phyloP scores from a whole-genome alignment of 257 asterid genomes.

The Catharanthus roseus region DNA sequence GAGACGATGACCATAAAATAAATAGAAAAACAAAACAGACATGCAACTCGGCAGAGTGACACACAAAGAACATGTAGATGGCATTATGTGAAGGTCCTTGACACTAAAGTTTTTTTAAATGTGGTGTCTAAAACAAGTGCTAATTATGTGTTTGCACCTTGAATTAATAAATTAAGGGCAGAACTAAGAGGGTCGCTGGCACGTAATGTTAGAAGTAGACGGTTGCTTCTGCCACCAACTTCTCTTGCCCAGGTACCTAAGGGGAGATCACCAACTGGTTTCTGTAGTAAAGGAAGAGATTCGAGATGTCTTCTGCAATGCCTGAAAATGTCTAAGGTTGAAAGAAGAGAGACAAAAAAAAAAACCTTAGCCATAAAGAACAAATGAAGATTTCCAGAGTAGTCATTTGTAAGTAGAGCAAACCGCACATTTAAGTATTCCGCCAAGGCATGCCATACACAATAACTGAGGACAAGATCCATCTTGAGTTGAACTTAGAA shows the following conservation, averaged over 20 bases:
- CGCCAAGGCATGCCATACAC: slow-evolving; percentile 50
- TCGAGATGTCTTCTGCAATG: slow-evolving; percentile 44
- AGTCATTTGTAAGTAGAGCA: slow-evolving; percentile 4
- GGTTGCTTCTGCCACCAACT: slow-evolving; percentile 29
- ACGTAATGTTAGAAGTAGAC: slow-evolving; percentile 38
- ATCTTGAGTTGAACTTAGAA: slow-evolving; percentile 38
- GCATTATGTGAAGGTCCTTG: not conserved
- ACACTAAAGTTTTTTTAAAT: not conserved
- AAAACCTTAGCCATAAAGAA: slow-evolving; percentile 5
- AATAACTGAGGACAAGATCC: slow-evolving; percentile 48
- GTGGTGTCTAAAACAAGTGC: not conserved
- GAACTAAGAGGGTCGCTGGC: slow-evolving; percentile 37
- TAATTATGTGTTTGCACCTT: slow-evolving; percentile 32
- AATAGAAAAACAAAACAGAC: not conserved
- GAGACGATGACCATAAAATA: not conserved
- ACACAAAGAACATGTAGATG: not conserved
- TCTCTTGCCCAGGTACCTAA: slow-evolving; percentile 54
- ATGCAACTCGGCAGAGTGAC: not conserved
- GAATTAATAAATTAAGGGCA: slow-evolving; percentile 49
- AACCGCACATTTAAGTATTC: slow-evolving; percentile 43
- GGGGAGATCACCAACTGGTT: slow-evolving; percentile 51
- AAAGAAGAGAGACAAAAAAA: not conserved
- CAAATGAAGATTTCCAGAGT: not conserved
- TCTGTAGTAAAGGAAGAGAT: slow-evolving; percentile 49
- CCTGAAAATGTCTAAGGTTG: slow-evolving; percentile 50